Evolutionary conservation across 495 filamentous ascomycete genomes (phyloP).

Genomic region (Clohesyomyces aquaticus): DNA sequence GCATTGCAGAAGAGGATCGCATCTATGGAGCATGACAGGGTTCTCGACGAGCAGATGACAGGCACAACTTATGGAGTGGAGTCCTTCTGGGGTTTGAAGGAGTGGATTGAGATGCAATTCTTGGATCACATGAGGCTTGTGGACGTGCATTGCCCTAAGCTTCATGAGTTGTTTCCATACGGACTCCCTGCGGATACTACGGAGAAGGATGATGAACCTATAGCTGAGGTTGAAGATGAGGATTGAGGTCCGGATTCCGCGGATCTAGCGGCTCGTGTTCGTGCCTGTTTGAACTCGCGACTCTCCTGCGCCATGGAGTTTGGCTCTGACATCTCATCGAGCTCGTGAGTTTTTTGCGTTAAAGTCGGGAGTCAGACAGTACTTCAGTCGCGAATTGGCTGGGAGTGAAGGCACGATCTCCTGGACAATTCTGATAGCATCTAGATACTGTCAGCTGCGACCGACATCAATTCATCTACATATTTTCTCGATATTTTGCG

Average conservation of each 20-base stretch:
- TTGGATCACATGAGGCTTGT: not conserved
- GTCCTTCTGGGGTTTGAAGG: constrained; percentile 16
- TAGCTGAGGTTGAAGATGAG: not conserved
- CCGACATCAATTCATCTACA: too few species aligned
- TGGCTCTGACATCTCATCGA: too few species aligned
- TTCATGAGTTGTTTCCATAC: not conserved
- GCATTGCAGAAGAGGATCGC: constrained; percentile 18
- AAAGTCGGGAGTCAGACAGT: too few species aligned
- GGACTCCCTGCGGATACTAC: not conserved
- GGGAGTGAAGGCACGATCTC: too few species aligned
- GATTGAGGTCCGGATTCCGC: not conserved
- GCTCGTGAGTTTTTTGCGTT: too few species aligned
- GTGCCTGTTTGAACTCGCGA: not conserved
- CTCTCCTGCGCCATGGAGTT: too few species aligned
- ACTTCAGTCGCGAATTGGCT: too few species aligned
- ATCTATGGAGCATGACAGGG: not conserved
- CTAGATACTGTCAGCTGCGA: too few species aligned
- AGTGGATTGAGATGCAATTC: constrained; percentile 5
- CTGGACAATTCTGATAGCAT: too few species aligned
- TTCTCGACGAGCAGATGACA: not conserved
- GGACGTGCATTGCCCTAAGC: not conserved
- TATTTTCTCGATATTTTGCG: too few species aligned
- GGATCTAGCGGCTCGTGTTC: not conserved
- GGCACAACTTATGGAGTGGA: not conserved
- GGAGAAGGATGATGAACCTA: not conserved